These are phyloP conservation scores for Brettanomyces nanus DNA, from an alignment of 805 yeast genomes.

Conservation along the genomic window DNA sequence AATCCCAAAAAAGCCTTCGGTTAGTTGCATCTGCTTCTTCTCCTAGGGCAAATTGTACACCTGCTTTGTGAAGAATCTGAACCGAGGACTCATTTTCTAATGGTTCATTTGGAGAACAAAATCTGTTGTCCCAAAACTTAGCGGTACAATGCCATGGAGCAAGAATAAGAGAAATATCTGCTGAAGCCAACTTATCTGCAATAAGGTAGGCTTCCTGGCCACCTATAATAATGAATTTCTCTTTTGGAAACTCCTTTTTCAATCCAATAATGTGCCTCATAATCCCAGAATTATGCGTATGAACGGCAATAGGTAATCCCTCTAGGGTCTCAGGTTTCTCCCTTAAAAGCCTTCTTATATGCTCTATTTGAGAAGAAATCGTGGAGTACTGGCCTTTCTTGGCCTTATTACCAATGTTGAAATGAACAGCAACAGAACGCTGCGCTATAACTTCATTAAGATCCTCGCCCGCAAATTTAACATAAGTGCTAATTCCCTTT, in stretches of 20 bases:
- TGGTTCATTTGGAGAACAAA: slow-evolving; percentile 1
- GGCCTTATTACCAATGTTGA: slow-evolving; percentile 3
- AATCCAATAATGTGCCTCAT: slow-evolving; percentile 2
- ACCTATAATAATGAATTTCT: slow-evolving; percentile 1
- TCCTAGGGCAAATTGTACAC: slow-evolving; percentile 1
- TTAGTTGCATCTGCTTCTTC: slow-evolving; percentile 1
- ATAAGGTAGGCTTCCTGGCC: slow-evolving; percentile 2
- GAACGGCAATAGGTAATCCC: slow-evolving; percentile 1
- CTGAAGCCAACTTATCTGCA: slow-evolving; percentile 3
- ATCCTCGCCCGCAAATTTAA: not conserved
- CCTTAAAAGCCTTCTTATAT: not conserved
- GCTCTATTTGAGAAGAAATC: slow-evolving; percentile 1
- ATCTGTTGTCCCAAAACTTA: slow-evolving; percentile 3
- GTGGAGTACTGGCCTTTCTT: not conserved
- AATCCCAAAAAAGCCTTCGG: slow-evolving; percentile 2
- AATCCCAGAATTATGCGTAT: slow-evolving; percentile 2
- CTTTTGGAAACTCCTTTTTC: slow-evolving; percentile 3
- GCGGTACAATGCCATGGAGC: slow-evolving; percentile 4
- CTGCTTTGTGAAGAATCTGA: slow-evolving; percentile 1
- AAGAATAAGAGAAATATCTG: not conserved
- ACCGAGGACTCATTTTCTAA: slow-evolving; percentile 1
- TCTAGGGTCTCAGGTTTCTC: not conserved
- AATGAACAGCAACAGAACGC: slow-evolving; percentile 2
- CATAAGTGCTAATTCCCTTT: slow-evolving; percentile 1
- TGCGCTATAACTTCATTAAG: not conserved